These are phyloP conservation scores for Hymenoscyphus fructigenus DNA, from an alignment of 2,329 filamentous ascomycete genomes.

Conservation along the genomic window DNA sequence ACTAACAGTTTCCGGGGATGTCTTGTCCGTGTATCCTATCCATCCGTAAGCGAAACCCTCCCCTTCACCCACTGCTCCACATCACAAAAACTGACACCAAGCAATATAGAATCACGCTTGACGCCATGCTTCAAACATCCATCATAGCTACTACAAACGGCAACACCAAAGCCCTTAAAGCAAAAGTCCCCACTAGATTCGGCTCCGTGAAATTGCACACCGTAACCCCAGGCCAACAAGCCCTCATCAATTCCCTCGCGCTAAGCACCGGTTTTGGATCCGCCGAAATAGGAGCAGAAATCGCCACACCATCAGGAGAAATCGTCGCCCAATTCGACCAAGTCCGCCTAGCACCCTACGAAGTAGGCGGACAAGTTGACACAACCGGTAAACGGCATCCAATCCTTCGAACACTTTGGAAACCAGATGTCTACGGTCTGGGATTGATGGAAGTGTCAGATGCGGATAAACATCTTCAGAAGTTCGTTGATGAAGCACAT, in stretches of 20 bases:
- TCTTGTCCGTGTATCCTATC: background rate
- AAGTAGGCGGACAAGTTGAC: background rate
- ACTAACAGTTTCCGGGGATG: background rate
- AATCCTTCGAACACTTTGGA: background rate
- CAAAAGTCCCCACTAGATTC: conserved; percentile 17
- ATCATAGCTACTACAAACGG: conserved; percentile 22
- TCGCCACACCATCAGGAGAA: background rate
- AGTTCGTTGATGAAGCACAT: background rate
- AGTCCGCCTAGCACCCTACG: background rate
- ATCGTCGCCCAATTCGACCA: background rate
- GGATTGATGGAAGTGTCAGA: background rate
- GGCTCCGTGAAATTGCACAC: background rate
- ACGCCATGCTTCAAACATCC: conserved; percentile 54
- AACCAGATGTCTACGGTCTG: background rate
- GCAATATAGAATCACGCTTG: conserved; percentile 45
- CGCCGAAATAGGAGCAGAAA: background rate
- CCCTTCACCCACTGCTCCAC: conserved; percentile 26
- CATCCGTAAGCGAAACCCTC: background rate
- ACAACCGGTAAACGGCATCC: background rate
- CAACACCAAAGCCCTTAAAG: conserved; percentile 6
- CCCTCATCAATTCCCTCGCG: background rate
- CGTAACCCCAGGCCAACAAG: background rate
- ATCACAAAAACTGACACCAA: conserved; percentile 24
- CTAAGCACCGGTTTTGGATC: background rate
- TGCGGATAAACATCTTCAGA: background rate